Percentiles rank a stretch among this genome's conserved stretches.
These are phyloP conservation scores for Moringa oleifera DNA, from an alignment of 345 rosid species.

Conservation along the genomic window DNA sequence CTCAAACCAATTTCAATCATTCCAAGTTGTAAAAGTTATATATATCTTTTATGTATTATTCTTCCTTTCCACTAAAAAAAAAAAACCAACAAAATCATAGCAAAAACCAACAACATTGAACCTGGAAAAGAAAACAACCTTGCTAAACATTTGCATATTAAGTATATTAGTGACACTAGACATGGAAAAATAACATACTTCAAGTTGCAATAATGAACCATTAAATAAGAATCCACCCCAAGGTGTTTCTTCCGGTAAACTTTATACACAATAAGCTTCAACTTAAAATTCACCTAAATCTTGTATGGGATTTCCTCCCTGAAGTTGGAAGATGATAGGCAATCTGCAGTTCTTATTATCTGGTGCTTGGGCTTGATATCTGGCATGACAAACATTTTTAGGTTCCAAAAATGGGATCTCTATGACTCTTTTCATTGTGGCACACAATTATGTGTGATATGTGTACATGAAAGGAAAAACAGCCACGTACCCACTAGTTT, in stretches of 20 bases:
- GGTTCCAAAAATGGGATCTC: slow-evolving; percentile 41
- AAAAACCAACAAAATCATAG: too few relatives aligned
- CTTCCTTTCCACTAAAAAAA: too few relatives aligned
- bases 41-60: too few relatives aligned
- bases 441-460: slow-evolving; percentile 25
- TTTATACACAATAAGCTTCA: slow-evolving; percentile 34
- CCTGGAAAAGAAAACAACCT: not conserved
- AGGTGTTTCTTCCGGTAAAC: slow-evolving; percentile 7
- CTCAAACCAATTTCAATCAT: too few relatives aligned
- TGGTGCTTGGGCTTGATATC: slow-evolving; percentile 24
- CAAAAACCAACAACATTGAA: too few relatives aligned
- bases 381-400: slow-evolving; percentile 20
- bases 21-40: too few relatives aligned
- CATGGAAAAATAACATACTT: not conserved
- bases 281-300: slow-evolving; percentile 26
- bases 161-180: not conserved
- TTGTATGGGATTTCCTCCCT: slow-evolving; percentile 21
- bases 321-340: slow-evolving; percentile 11
- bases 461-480: slow-evolving; percentile 17
- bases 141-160: not conserved
- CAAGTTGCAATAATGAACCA: slow-evolving; percentile 15
- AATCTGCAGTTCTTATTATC: slow-evolving; percentile 19
- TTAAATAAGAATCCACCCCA: slow-evolving; percentile 22
- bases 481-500: slow-evolving; percentile 34
- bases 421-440: slow-evolving; percentile 25